Evolutionary conservation across 2,329 filamentous ascomycete genomes (phyloP), one percentile per base, ranked within the genome.

Genomic region (Exophiala dermatitidis): DNA sequence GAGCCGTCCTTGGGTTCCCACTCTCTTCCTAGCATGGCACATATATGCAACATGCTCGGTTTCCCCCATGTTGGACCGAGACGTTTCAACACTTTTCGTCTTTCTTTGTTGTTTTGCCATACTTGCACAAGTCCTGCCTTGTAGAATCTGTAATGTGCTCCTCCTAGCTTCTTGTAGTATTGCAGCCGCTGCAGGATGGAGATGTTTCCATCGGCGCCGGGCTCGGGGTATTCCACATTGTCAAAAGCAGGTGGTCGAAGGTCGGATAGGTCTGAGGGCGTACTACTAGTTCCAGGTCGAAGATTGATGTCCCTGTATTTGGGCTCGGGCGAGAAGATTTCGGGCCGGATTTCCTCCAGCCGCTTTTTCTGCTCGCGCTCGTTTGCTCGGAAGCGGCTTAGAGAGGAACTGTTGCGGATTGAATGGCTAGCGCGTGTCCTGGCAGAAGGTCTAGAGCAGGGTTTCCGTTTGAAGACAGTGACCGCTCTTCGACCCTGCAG

Each of bases 61-160:
- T 41, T 41, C 28, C 12, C n/a, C 38, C 38, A 41, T 28, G 38
- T 41, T 28, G 38, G 38, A 4, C 38, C 38, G 26, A 41, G 19
- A 26, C 38, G 38, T 10, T 41, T 4, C 19, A 41, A 28, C 12
- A 78, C 59, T 2, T 63, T 49, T 6, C 67, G 69, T 0, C 73
- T 67, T 6, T 72, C 64, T 53, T 73, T 71, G 60, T 76, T 74
- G 60, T 94, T 95, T 54, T 74, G 71, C 66, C 81, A 82, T 48
- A 95, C 83, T 63, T 85, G 82, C 65, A 41, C 10, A 6, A 95
- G 71, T n/a, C 90, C 90, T 1, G 81, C 77, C 71, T 93, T 95
- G 81, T 95, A 96, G 78, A 97, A 97, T 36, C 71, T 71, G 8
- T 85, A 68, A 70, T 94, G 95, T 49, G 85, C 82, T 67, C 86